Conservation (phyloP, 768 basidiomycete species). For the Leucocoprinus sp. region DNA sequence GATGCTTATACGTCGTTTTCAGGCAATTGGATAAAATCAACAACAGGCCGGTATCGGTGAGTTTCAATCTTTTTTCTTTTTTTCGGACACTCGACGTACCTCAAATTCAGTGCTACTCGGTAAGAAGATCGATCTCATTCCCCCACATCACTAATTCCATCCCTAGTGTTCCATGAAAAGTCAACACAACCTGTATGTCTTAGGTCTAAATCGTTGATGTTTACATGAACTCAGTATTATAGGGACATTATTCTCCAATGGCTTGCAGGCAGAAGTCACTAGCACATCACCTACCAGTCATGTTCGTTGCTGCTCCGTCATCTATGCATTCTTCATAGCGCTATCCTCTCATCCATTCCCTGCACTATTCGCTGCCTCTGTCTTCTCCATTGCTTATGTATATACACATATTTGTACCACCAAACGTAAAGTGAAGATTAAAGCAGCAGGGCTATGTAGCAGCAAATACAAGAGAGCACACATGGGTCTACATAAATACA, state of each 20-base stretch:
- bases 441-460: neutral
- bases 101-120: constrained; percentile 64
- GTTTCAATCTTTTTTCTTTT: constrained; percentile 21
- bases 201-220: neutral
- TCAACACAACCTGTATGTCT: constrained; percentile 78
- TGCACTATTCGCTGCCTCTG: no score
- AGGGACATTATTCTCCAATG: constrained; percentile 87
- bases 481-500: neutral
- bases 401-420: neutral
- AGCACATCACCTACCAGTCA: constrained; percentile 9
- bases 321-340: neutral
- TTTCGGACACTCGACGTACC: constrained; percentile 1
- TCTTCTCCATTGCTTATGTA: neutral
- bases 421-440: neutral
- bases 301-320: neutral
- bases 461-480: neutral
- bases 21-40: constrained; percentile 77
- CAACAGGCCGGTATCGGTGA: constrained; percentile 77
- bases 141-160: constrained; percentile 3
- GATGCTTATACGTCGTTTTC: neutral
- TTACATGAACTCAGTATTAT: constrained; percentile 3
- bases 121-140: constrained; percentile 24
- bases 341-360: neutral
- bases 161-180: constrained; percentile 91
- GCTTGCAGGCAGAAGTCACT: constrained; percentile 73